Evolutionary conservation across 345 rosid genomes (phyloP).

Genomic region (Eucalyptus marginata): DNA sequence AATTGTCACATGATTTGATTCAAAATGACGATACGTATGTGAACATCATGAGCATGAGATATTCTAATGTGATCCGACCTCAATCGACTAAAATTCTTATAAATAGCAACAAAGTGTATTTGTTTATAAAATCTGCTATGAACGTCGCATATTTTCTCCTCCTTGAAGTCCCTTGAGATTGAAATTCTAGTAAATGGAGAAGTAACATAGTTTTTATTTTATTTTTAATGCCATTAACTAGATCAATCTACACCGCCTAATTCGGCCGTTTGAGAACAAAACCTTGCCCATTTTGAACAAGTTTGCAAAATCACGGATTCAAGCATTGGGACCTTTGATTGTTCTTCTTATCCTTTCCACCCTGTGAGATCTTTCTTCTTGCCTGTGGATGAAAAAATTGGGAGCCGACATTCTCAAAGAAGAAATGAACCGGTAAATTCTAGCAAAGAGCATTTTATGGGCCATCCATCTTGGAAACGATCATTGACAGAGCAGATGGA

Average conservation of each 20-base stretch:
- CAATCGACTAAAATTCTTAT: not conserved
- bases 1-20: not conserved
- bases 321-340: not conserved
- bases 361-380: not conserved
- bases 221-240: not conserved
- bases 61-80: not conserved
- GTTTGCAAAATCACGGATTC: not conserved
- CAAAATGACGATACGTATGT: accelerated
- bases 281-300: not conserved
- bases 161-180: not conserved
- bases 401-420: too few species aligned
- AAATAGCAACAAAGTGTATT: too few species aligned
- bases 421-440: not conserved
- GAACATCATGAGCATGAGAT: not conserved
- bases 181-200: not conserved
- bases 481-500: not conserved
- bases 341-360: not conserved
- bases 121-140: not conserved
- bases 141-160: not conserved
- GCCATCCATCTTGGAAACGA: not conserved
- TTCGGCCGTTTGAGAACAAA: not conserved
- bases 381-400: not conserved
- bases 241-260: not conserved
- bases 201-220: not conserved
- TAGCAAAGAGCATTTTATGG: not conserved